A percentile compares a stretch with the other conserved stretches of the same genome.
Conservation (phyloP, 345 rosid species). For the Salix purpurea region DNA sequence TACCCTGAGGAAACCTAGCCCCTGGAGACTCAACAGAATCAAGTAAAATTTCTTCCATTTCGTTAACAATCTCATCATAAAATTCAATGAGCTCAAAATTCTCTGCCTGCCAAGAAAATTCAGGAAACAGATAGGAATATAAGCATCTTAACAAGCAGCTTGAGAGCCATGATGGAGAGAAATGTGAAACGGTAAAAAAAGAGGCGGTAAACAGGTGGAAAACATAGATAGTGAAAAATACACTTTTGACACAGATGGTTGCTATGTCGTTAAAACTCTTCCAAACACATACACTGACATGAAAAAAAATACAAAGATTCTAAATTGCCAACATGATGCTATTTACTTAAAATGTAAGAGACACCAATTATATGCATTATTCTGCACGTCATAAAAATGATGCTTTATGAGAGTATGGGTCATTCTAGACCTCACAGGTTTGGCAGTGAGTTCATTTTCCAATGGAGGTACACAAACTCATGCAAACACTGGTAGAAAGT, state of each 20-base stretch:
- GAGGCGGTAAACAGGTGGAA: neutral
- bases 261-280: neutral
- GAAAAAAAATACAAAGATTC: neutral
- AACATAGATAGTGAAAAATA: neutral
- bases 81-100: constrained; percentile 52
- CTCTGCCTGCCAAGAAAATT: constrained; percentile 28
- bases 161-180: neutral
- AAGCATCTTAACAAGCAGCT: constrained; percentile 16
- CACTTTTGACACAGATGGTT: neutral
- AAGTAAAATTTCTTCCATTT: constrained; percentile 93
- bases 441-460: neutral
- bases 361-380: neutral
- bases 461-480: neutral
- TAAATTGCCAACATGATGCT: neutral
- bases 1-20: constrained; percentile 49
- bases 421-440: constrained; percentile 2
- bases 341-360: neutral
- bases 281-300: neutral
- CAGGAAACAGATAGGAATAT: constrained; percentile 10
- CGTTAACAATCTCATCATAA: constrained; percentile 84
- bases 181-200: neutral
- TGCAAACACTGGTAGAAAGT: neutral
- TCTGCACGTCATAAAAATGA: neutral
- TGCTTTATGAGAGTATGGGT: neutral
- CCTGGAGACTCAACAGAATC: constrained; percentile 73